Evolutionary conservation across 2,329 filamentous ascomycete genomes (phyloP).

Genomic region (Leptographium procerum): DNA sequence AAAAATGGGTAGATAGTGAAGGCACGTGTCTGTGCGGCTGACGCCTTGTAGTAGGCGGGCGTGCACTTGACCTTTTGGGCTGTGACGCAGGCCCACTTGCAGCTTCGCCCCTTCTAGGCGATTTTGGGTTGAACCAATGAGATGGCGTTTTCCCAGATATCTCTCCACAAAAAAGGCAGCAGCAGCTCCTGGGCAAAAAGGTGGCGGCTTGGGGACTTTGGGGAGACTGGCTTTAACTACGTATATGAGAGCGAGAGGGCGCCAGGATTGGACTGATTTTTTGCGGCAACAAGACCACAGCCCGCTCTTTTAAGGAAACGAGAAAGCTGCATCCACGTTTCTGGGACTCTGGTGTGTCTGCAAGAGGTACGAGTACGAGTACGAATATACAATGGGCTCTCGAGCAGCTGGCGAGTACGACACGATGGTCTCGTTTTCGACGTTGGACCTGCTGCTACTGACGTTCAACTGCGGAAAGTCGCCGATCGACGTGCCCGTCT

Average conservation of each 20-base stretch:
- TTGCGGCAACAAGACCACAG: not conserved
- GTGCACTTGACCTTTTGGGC: too few species aligned
- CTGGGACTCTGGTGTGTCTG: too few species aligned
- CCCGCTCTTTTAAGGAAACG: not conserved
- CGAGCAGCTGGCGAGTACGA: not conserved
- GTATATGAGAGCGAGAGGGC: not conserved
- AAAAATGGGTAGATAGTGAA: not conserved
- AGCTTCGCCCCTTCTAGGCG: not conserved
- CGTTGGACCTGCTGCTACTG: slow-evolving; percentile 62
- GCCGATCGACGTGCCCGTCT: slow-evolving; percentile 55
- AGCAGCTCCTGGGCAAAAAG: not conserved
- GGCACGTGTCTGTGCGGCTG: not conserved
- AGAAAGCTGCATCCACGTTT: not conserved
- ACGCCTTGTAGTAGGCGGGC: not conserved
- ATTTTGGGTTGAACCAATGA: not conserved
- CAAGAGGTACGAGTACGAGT: too few species aligned
- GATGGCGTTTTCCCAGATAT: not conserved
- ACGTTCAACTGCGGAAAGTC: slow-evolving; percentile 83
- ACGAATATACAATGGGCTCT: not conserved
- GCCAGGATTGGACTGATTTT: not conserved
- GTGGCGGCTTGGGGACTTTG: too few species aligned
- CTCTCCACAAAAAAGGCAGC: not conserved
- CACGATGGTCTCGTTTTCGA: slow-evolving; percentile 27
- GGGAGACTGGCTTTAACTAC: not conserved
- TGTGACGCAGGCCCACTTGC: not conserved